These are phyloP conservation scores for Xylariomycetidae sp. DNA, from an alignment of 2,329 filamentous ascomycete genomes.

Conservation along the genomic window DNA sequence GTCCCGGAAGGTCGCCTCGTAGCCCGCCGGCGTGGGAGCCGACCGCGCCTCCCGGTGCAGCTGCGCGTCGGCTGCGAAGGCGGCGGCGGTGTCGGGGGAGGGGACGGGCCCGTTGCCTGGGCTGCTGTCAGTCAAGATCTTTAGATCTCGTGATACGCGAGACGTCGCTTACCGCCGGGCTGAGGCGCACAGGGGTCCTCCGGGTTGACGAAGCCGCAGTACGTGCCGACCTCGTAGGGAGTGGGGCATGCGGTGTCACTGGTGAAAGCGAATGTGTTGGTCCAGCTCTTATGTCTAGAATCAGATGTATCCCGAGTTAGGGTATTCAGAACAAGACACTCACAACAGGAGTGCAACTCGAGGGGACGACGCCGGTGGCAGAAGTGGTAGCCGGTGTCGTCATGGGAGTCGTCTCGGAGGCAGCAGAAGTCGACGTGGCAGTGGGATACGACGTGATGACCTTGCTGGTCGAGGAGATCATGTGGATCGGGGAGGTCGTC, in stretches of 20 bases:
- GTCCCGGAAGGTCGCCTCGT: neutral
- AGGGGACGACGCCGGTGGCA: slow-evolving; percentile 1
- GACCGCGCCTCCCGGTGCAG: neutral
- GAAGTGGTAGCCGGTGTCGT: neutral
- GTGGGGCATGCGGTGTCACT: slow-evolving; percentile 2
- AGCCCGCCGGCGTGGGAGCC: slow-evolving; percentile 1
- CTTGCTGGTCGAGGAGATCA: neutral
- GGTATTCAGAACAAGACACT: neutral
- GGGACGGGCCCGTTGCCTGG: neutral
- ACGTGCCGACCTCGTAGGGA: slow-evolving; percentile 3
- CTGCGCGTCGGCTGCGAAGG: neutral
- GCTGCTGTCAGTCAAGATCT: neutral
- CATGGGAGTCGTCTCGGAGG: neutral
- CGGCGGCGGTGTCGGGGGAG: slow-evolving; percentile 1
- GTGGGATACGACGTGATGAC: neutral
- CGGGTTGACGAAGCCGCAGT: slow-evolving; percentile 4
- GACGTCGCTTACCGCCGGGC: neutral
- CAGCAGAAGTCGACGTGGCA: neutral
- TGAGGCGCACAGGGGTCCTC: slow-evolving; percentile 4
- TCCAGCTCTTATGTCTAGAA: too few relatives aligned
- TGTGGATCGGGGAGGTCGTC: neutral
- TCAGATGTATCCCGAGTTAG: neutral
- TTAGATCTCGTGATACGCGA: neutral
- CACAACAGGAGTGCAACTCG: slow-evolving; percentile 1
- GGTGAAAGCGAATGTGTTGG: slow-evolving; percentile 3